Percentiles rank a stretch among this genome's conserved stretches.
phyloP scores from a whole-genome alignment of 1,139 yeast genomes.

The Candida sojae region DNA sequence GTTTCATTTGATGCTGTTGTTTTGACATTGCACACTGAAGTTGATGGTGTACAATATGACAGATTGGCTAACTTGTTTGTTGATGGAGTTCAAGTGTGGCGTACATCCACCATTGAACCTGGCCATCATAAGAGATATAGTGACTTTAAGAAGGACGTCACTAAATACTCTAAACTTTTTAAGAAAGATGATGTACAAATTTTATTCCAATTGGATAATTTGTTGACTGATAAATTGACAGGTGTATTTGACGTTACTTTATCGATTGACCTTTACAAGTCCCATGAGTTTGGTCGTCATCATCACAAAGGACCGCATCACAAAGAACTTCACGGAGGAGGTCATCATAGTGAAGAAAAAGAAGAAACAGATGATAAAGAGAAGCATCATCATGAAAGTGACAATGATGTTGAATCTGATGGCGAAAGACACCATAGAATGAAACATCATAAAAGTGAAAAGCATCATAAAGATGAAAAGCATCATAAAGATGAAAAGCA shows the following conservation, averaged over 20 bases:
- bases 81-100: conserved; percentile 72
- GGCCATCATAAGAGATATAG: conserved; percentile 50
- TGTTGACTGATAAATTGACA: conserved; percentile 54
- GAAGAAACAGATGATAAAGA: conserved; percentile 5
- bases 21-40: conserved; percentile 57
- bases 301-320: neutral
- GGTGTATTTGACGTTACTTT: conserved; percentile 64
- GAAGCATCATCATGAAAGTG: neutral
- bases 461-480: neutral
- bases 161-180: conserved; percentile 58
- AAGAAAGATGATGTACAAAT: conserved; percentile 28
- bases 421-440: neutral
- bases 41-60: conserved; percentile 74
- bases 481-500: conserved; percentile 3
- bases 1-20: conserved; percentile 60
- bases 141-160: conserved; percentile 60
- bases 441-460: no score
- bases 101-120: conserved; percentile 86
- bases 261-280: conserved; percentile 49
- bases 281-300: neutral
- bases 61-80: conserved; percentile 71
- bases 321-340: neutral
- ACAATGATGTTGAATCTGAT: neutral
- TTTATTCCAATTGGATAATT: conserved; percentile 66
- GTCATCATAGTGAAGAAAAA: neutral